phyloP scores from a whole-genome alignment of 1,284 basidiomycete genomes.

The Amylostereum chailletii region DNA sequence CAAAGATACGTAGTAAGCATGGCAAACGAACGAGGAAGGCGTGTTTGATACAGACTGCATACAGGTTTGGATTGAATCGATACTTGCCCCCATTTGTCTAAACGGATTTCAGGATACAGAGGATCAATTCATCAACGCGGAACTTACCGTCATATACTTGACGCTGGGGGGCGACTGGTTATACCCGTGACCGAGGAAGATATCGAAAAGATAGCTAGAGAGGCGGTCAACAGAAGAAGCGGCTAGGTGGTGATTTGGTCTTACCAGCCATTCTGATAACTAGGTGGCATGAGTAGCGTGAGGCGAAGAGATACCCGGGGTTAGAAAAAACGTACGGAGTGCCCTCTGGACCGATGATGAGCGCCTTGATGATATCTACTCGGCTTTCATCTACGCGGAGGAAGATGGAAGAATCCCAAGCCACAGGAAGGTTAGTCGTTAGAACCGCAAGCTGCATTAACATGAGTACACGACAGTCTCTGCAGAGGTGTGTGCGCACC shows the following conservation, averaged over 20 bases:
- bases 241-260: constrained; percentile 14
- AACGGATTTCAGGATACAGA: neutral
- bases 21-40: neutral
- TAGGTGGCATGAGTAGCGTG: constrained; percentile 18
- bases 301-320: constrained; percentile 3
- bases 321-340: constrained; percentile 68
- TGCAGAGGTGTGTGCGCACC: constrained; percentile 30
- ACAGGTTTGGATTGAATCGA: constrained; percentile 88
- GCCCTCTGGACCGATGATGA: constrained; percentile 85
- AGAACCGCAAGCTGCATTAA: constrained; percentile 72
- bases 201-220: constrained; percentile 72
- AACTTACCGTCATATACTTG: constrained; percentile 83
- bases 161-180: constrained; percentile 76
- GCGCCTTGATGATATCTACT: constrained; percentile 84
- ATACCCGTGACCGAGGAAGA: constrained; percentile 79
- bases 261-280: constrained; percentile 79
- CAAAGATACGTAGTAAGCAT: neutral
- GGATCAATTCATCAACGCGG: neutral
- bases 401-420: constrained; percentile 88
- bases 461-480: neutral
- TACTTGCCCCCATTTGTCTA: constrained; percentile 84
- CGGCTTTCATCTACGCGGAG: constrained; percentile 79
- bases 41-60: constrained; percentile 41
- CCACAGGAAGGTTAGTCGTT: constrained; percentile 81
- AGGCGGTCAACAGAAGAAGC: constrained; percentile 10